phyloP scores from a whole-genome alignment of 176 grass and related monocot species.

The Musa troglodytarum region DNA sequence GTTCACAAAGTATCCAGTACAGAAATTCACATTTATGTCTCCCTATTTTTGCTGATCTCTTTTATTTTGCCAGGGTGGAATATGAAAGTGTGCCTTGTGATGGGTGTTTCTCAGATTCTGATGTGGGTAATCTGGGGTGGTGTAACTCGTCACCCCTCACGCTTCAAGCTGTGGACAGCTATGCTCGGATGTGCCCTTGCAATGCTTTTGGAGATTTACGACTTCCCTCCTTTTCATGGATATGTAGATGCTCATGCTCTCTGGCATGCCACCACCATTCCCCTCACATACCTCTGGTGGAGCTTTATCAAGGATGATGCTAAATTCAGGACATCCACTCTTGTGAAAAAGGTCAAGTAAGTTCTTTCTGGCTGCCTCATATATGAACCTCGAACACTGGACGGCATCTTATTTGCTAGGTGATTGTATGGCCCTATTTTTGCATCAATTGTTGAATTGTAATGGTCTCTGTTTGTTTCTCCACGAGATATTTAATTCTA shows the following conservation, averaged over 20 bases:
- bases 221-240: constrained; percentile 69
- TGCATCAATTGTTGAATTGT: no score
- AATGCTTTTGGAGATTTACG: constrained; percentile 67
- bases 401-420: no score
- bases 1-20: background rate
- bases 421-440: no score
- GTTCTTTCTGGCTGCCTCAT: background rate
- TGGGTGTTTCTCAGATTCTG: constrained; percentile 63
- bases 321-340: constrained; percentile 25
- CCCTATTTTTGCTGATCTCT: background rate
- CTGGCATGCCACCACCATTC: constrained; percentile 34
- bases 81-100: constrained; percentile 85
- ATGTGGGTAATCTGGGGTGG: constrained; percentile 78
- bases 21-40: background rate
- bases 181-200: constrained; percentile 57
- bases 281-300: constrained; percentile 44
- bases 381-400: no score
- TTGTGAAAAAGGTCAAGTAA: constrained; percentile 32
- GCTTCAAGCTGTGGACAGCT: constrained; percentile 57
- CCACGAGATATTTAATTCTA: no score
- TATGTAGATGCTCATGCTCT: constrained; percentile 70
- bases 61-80: constrained; percentile 65
- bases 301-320: constrained; percentile 45
- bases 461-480: no score
- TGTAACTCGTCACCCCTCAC: constrained; percentile 49